Conservation (phyloP, 1,284 basidiomycete species). For the Tremellales sp. region DNA sequence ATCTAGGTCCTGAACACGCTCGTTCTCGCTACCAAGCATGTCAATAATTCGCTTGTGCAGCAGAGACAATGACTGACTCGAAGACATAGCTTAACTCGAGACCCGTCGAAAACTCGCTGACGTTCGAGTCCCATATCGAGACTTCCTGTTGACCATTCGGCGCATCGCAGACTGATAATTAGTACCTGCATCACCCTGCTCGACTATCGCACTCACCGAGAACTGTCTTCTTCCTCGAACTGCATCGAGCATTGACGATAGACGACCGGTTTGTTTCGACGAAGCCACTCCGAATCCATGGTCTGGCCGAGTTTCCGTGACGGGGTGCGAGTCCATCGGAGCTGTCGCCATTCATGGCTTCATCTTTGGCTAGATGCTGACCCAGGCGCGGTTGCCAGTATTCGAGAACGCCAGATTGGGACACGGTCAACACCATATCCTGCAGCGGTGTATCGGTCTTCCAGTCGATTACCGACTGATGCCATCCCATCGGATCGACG, state of each 20-base stretch:
- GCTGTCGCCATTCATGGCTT: constrained; percentile 12
- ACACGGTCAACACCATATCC: constrained; percentile 73
- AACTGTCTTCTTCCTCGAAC: constrained; percentile 83
- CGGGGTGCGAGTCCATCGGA: constrained; percentile 56
- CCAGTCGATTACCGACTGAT: constrained; percentile 50
- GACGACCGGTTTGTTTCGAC: constrained; percentile 66
- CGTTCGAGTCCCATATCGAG: constrained; percentile 90
- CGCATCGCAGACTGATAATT: constrained; percentile 53
- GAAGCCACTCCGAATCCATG: constrained; percentile 56
- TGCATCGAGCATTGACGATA: constrained; percentile 69
- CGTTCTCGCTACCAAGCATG: constrained; percentile 28
- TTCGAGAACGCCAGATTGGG: constrained; percentile 65
- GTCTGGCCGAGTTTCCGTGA: constrained; percentile 4
- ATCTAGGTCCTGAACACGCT: constrained; percentile 72
- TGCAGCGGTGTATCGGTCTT: constrained; percentile 47
- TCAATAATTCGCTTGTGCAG: neutral
- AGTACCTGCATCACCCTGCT: constrained; percentile 1
- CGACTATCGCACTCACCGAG: constrained; percentile 52
- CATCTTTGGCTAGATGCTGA: constrained; percentile 24
- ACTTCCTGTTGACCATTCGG: constrained; percentile 60
- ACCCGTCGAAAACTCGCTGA: constrained; percentile 88
- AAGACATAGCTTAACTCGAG: constrained; percentile 66
- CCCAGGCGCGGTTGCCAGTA: constrained; percentile 70
- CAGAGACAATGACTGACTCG: constrained; percentile 50
- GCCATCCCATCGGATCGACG: constrained; percentile 89